phyloP scores from a whole-genome alignment of 352 stramenopile species.

The Phytophthora agathidicida region DNA sequence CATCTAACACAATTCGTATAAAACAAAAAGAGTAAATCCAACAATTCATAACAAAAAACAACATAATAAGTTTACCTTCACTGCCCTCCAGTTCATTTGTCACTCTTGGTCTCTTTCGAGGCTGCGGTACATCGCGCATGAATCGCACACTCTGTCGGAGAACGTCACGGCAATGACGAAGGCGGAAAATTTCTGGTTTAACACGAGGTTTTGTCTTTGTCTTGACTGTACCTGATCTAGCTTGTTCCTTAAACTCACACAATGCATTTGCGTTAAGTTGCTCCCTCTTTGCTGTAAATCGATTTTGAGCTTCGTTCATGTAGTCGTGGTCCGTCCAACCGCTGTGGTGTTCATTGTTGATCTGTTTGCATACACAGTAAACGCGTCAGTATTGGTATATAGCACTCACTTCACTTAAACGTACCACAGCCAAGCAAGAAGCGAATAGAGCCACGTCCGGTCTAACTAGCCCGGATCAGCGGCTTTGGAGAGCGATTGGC shows the following conservation, averaged over 20 bases:
- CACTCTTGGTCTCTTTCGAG: not conserved
- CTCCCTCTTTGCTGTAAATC: conserved; percentile 13
- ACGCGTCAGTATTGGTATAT: too few relatives aligned
- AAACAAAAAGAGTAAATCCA: too few relatives aligned
- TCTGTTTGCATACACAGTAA: too few relatives aligned
- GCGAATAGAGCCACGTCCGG: not conserved
- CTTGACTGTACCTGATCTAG: not conserved
- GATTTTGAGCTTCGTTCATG: not conserved
- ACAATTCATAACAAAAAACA: not conserved
- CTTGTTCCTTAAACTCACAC: not conserved
- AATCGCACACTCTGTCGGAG: not conserved
- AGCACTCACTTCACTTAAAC: too few relatives aligned
- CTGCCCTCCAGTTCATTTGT: too few relatives aligned
- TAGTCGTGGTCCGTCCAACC: conserved; percentile 1
- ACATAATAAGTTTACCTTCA: too few relatives aligned
- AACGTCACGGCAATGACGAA: not conserved
- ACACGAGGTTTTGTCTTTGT: not conserved
- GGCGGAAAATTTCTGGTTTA: conserved; percentile 2
- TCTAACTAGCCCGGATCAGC: not conserved
- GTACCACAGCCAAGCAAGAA: not conserved
- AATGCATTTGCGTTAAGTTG: conserved; percentile 4
- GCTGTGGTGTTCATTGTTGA: not conserved
- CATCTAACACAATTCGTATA: too few relatives aligned
- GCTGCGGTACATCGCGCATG: conserved; percentile 3
- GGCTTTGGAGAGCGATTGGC: too few relatives aligned